A percentile compares a stretch with the other conserved stretches of the same genome.
phyloP scores from a whole-genome alignment of 78 protist genomes.

The Dictyostelium discoideum region DNA sequence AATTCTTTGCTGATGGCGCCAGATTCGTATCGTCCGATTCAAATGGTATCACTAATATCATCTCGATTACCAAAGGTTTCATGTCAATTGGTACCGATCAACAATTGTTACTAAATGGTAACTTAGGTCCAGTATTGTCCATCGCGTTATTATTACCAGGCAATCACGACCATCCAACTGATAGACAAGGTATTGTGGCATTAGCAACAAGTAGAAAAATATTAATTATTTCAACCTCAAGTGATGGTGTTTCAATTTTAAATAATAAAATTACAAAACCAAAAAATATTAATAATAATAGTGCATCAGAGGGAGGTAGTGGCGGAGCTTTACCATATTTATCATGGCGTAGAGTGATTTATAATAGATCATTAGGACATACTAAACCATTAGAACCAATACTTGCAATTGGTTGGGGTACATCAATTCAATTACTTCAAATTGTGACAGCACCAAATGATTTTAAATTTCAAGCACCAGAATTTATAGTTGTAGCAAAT shows the following conservation, averaged over 20 bases:
- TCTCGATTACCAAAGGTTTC: constrained; percentile 16
- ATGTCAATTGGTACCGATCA: constrained; percentile 69
- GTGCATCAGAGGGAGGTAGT: neutral
- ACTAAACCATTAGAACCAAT: constrained; percentile 74
- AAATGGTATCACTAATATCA: constrained; percentile 29
- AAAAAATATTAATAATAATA: neutral
- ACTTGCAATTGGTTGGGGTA: constrained; percentile 78
- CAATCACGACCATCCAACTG: constrained; percentile 65
- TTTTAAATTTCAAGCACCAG: constrained; percentile 34
- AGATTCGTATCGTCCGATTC: constrained; percentile 53
- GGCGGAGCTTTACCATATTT: constrained; percentile 13
- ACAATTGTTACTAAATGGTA: constrained; percentile 72
- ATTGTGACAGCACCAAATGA: constrained; percentile 53
- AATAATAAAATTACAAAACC: constrained; percentile 65
- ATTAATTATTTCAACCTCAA: constrained; percentile 42
- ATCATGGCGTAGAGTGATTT: constrained; percentile 63
- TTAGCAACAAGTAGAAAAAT: constrained; percentile 61
- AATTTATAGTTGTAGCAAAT: constrained; percentile 65
- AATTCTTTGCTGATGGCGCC: constrained; percentile 61
- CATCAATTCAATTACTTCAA: constrained; percentile 49
- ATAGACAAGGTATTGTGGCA: constrained; percentile 42
- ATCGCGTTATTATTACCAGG: constrained; percentile 44
- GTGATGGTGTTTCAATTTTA: constrained; percentile 50
- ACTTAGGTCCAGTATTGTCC: constrained; percentile 51
- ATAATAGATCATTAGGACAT: constrained; percentile 15